These are phyloP conservation scores for Chlamydomonas sphaeroides DNA, from an alignment of 139 green algal genomes.

Conservation along the genomic window DNA sequence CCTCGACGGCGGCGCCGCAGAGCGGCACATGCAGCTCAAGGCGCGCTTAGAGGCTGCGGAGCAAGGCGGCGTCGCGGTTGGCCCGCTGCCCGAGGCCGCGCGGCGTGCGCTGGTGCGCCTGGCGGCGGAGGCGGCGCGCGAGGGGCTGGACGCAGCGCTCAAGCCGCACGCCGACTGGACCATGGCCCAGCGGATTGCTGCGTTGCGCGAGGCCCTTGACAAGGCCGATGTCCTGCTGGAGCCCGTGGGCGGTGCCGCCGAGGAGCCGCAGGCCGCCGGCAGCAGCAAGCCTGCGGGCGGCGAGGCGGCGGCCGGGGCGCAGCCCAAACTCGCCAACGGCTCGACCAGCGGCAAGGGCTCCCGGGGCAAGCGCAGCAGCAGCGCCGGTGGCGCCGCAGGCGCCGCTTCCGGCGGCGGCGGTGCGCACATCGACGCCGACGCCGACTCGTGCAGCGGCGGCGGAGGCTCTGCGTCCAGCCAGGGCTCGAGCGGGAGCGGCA, in stretches of 20 bases:
- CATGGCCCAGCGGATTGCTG: constrained; percentile 40
- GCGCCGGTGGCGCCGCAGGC: background rate
- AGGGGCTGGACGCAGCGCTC: constrained; percentile 61
- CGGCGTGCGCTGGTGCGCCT: constrained; percentile 37
- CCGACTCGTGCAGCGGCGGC: background rate
- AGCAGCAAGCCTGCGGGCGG: background rate
- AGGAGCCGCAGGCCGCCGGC: background rate
- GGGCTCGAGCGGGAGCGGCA: too few species aligned
- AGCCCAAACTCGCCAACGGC: constrained; percentile 6
- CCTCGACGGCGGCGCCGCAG: constrained; percentile 20
- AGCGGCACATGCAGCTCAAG: constrained; percentile 47
- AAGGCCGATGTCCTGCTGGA: constrained; percentile 60
- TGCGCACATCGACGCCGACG: background rate
- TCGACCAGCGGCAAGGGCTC: background rate
- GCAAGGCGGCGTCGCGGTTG: constrained; percentile 51
- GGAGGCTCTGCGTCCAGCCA: too few species aligned
- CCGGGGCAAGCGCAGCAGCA: constrained; percentile 1
- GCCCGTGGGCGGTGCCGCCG: constrained; percentile 7
- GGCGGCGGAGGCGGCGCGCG: constrained; percentile 43
- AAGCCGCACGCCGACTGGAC: constrained; percentile 56
- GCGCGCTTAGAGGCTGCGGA: constrained; percentile 63
- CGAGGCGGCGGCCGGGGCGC: background rate
- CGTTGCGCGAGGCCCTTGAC: constrained; percentile 61
- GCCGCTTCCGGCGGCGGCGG: too few species aligned
- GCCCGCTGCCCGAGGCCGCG: constrained; percentile 13